phyloP scores from a whole-genome alignment of 2,329 filamentous ascomycete genomes.

The Rhynchosporium agropyri region DNA sequence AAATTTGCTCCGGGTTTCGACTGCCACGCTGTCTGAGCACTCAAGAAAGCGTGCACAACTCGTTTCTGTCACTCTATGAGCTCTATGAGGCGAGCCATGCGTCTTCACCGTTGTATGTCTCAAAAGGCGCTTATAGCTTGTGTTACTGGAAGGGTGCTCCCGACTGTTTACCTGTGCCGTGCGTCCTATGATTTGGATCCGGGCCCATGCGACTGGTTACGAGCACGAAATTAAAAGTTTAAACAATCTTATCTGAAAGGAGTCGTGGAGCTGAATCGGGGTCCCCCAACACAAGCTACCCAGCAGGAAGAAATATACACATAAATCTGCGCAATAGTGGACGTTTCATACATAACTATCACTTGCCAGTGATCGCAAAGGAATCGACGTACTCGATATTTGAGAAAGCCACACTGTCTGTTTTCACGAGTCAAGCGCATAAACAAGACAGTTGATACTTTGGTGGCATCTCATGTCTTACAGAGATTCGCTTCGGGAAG shows the following conservation, averaged over 20 bases:
- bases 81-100: background rate
- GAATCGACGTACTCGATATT: background rate
- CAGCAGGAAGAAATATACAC: too few relatives aligned
- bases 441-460: background rate
- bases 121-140: background rate
- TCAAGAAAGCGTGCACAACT: conserved; percentile 3
- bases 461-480: background rate
- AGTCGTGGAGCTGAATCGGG: too few relatives aligned
- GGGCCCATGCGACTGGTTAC: conserved; percentile 3
- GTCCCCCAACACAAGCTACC: background rate
- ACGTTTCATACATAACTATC: too few relatives aligned
- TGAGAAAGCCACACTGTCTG: background rate
- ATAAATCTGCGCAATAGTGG: too few relatives aligned
- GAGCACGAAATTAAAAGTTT: too few relatives aligned
- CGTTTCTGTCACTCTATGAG: background rate
- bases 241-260: too few relatives aligned
- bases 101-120: conserved; percentile 4
- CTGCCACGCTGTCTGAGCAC: background rate
- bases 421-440: conserved; percentile 13
- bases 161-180: conserved; percentile 5
- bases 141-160: conserved; percentile 7
- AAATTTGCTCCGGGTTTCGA: background rate
- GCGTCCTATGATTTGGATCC: background rate
- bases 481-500: background rate
- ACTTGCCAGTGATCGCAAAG: background rate